Evolutionary conservation across 768 basidiomycete genomes (phyloP).

Genomic region (Lentinula lateritia): DNA sequence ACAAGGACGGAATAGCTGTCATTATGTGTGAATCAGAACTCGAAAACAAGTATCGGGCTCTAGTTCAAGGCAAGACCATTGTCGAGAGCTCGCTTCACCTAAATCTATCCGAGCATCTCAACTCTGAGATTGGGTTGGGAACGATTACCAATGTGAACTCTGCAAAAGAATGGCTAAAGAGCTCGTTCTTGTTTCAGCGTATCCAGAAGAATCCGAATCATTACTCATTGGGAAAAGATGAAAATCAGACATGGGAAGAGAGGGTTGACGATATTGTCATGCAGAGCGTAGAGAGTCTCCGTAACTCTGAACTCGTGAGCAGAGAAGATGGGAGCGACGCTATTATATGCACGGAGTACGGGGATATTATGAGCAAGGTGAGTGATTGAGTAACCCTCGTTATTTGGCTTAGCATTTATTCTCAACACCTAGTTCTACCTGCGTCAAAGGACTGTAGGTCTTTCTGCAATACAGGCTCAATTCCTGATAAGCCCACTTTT

Average conservation of each 20-base stretch:
- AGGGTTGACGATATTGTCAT: slow-evolving; percentile 70
- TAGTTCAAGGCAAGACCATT: slow-evolving; percentile 66
- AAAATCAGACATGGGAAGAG: slow-evolving; percentile 61
- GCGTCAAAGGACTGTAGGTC: slow-evolving; percentile 55
- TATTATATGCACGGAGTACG: slow-evolving; percentile 65
- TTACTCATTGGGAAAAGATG: slow-evolving; percentile 60
- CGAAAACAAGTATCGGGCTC: slow-evolving; percentile 63
- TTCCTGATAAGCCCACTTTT: background rate
- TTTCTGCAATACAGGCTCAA: background rate
- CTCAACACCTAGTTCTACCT: slow-evolving; percentile 57
- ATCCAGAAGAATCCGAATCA: slow-evolving; percentile 78
- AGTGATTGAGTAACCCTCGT: slow-evolving; percentile 9
- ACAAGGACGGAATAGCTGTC: slow-evolving; percentile 77
- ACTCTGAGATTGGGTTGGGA: slow-evolving; percentile 85
- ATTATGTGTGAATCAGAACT: slow-evolving; percentile 76
- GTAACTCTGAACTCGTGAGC: slow-evolving; percentile 54
- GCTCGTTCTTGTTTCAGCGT: slow-evolving; percentile 83
- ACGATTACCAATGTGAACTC: slow-evolving; percentile 68
- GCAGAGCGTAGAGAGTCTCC: slow-evolving; percentile 56
- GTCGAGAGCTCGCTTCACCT: slow-evolving; percentile 84
- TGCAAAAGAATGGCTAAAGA: slow-evolving; percentile 79
- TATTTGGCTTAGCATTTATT: background rate
- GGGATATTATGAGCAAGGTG: slow-evolving; percentile 87
- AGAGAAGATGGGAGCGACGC: slow-evolving; percentile 30
- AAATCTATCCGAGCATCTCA: slow-evolving; percentile 86